Evolutionary conservation across 169 alveolate species (phyloP), one percentile per base, ranked within the genome.

Genomic region (Eimeria tenella): DNA sequence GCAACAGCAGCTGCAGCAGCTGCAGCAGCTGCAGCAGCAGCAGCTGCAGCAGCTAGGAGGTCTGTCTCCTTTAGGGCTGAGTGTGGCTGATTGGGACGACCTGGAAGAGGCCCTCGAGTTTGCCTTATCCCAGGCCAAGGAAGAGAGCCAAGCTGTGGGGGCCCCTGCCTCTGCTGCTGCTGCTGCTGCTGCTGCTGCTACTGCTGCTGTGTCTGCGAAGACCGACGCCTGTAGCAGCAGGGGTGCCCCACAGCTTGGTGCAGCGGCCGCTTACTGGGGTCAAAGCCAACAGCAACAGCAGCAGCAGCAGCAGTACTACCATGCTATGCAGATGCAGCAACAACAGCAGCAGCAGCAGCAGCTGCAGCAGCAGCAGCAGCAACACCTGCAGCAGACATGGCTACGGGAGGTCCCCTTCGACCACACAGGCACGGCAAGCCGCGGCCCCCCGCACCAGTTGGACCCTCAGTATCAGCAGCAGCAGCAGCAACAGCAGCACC

Each of bases 221-320:
- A 31, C 0, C 42, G 42, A 31, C 42, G 42, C 1, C 68, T 10
- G 68, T 17, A 58, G 68, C 68, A 58, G 68, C 68, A 58, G 68
- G 68, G 68, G 68, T 13, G 11, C 11, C 68, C 21, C 68, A 3
- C 68, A 58, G 68, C 0, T 13, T 3, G 19, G 68, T 17, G 68
- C 68, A 10, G 68, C 68, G 21, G 68, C 68, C 79, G 79, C 79
- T 70, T 31, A 10, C 11, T 8, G 84, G 60, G 23, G 58, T 8
- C 84, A 74, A 11, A 31, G 62, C 53, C 84, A 74, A 53, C 84
- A 74, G 84, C 58, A 23, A 58, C 84, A 74, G 58, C 84, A 74
- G 58, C 60, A 13, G 58, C 84, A 74, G 84, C 58, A 23, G 58
- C 58, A 42, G 84, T 19, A 42, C 2, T 31, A 31, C 42, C 42